Conservation (phyloP, 495 filamentous ascomycete genomes). For the Letharia columbiana region DNA sequence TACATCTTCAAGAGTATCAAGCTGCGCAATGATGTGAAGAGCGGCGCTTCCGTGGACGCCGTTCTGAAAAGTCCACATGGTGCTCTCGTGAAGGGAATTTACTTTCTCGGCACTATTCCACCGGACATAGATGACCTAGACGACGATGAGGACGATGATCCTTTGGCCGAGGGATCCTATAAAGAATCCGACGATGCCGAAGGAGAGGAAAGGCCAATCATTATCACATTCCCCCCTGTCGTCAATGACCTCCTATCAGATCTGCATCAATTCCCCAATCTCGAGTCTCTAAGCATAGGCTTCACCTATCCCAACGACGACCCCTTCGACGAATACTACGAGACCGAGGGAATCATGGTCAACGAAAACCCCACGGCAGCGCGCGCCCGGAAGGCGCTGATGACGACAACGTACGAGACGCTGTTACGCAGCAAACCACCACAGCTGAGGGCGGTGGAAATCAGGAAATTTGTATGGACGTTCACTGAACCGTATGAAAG, state of each 20-base stretch:
- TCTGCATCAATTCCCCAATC: not conserved
- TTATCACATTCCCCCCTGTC: not conserved
- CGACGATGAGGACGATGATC: not conserved
- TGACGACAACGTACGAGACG: not conserved
- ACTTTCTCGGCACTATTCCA: slow-evolving; percentile 1
- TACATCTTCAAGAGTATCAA: not conserved
- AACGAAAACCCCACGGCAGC: not conserved
- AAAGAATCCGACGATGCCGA: not conserved
- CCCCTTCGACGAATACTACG: not conserved
- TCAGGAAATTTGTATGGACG: not conserved
- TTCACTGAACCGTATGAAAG: not conserved
- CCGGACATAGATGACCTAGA: not conserved
- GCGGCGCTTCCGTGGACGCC: slow-evolving; percentile 4
- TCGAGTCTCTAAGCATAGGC: slow-evolving; percentile 5
- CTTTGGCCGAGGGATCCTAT: not conserved
- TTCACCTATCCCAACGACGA: not conserved
- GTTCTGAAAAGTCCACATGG: not conserved
- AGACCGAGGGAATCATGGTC: not conserved
- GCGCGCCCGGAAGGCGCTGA: not conserved
- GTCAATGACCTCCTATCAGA: not conserved
- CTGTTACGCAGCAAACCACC: not conserved
- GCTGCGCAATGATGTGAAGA: not conserved
- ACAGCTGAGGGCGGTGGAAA: not conserved
- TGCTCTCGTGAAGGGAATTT: not conserved
- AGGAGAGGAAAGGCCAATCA: not conserved